phyloP scores from a whole-genome alignment of 352 stramenopile genomes.

The Chrysophaeum taylorii region DNA sequence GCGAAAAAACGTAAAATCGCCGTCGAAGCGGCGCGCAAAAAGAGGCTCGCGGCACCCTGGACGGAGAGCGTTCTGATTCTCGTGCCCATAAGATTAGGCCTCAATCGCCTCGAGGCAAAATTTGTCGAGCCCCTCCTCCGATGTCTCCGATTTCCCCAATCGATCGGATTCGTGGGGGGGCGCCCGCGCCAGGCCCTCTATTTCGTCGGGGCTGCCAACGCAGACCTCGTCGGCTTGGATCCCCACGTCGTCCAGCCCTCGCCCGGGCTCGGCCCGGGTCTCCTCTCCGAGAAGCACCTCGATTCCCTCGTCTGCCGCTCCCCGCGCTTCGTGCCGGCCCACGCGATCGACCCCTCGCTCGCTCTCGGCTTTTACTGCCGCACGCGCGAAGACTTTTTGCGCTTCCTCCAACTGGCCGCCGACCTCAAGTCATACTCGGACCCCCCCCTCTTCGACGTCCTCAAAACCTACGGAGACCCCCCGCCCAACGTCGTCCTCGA shows the following conservation, averaged over 20 bases:
- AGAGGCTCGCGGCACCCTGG: constrained; percentile 31
- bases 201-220: constrained; percentile 58
- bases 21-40: background rate
- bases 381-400: constrained; percentile 47
- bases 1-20: no score
- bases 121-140: constrained; percentile 55
- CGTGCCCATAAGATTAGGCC: constrained; percentile 59
- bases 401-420: no score
- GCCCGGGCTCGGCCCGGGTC: constrained; percentile 11
- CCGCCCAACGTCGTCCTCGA: no score
- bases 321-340: constrained; percentile 46
- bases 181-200: constrained; percentile 69
- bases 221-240: constrained; percentile 51
- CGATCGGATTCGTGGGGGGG: constrained; percentile 63
- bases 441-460: no score
- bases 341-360: constrained; percentile 64
- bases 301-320: background rate
- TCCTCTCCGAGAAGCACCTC: background rate
- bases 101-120: constrained; percentile 58
- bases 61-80: constrained; percentile 57
- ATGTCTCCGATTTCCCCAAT: constrained; percentile 63
- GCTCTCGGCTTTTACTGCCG: constrained; percentile 64
- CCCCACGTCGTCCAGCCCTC: constrained; percentile 44
- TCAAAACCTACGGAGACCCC: no score
- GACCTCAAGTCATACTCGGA: no score